Conservation (phyloP, 306 rosid species). For the Styphnolobium japonicum region DNA sequence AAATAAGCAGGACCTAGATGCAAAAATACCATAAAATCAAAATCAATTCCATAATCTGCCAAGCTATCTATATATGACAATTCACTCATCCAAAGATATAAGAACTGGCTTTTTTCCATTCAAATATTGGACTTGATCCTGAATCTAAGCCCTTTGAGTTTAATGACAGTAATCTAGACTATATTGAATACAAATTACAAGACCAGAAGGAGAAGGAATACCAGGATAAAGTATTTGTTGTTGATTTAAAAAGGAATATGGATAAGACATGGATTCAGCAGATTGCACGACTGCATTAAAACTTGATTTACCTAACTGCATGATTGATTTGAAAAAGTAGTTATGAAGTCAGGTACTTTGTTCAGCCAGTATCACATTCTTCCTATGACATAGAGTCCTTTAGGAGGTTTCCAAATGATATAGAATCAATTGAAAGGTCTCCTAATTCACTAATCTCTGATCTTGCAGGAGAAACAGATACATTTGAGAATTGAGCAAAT, state of each 20-base stretch:
- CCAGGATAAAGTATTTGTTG: conserved; percentile 20
- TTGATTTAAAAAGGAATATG: conserved; percentile 26
- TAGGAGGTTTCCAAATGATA: not conserved
- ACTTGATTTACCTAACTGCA: not conserved
- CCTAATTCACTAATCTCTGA: not conserved
- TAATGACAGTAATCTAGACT: conserved; percentile 25
- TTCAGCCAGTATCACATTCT: conserved; percentile 24
- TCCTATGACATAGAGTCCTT: conserved; percentile 13
- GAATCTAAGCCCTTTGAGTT: conserved; percentile 36
- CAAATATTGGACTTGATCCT: conserved; percentile 28
- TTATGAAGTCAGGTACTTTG: conserved; percentile 13
- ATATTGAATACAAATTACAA: conserved; percentile 26
- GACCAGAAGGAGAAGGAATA: conserved; percentile 25
- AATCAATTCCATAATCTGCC: not conserved
- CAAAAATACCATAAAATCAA: conserved; percentile 8
- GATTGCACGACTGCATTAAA: conserved; percentile 11
- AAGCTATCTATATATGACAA: not conserved
- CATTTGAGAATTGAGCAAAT: no score
- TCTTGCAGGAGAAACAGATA: conserved; percentile 13
- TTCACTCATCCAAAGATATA: not conserved
- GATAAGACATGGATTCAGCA: conserved; percentile 4
- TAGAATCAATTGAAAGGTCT: not conserved
- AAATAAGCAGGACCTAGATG: conserved; percentile 71
- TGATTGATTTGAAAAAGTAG: conserved; percentile 14
- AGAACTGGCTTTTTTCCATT: conserved; percentile 42